Conservation (phyloP, 2,329 filamentous ascomycete genomes). For the Talaromyces piceae region DNA sequence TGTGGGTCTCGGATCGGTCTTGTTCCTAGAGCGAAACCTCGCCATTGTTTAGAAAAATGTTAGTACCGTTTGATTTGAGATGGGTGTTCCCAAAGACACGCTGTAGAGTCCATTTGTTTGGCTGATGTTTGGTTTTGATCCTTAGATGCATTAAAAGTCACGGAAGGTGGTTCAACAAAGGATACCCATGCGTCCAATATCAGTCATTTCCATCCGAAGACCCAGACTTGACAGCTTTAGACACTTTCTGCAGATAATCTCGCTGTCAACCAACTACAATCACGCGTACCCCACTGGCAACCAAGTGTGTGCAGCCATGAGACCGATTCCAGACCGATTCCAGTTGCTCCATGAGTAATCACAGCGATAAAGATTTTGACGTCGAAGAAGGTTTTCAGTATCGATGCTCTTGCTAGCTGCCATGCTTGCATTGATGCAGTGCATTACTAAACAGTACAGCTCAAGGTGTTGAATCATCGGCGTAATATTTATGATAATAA, state of each 20-base stretch:
- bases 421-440: slow-evolving; percentile 2
- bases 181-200: slow-evolving; percentile 38
- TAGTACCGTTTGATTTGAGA: slow-evolving; percentile 47
- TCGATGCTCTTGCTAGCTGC: slow-evolving; percentile 18
- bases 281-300: slow-evolving; percentile 42
- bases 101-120: slow-evolving; percentile 44
- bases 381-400: slow-evolving; percentile 22
- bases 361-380: slow-evolving; percentile 28
- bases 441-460: too few species aligned
- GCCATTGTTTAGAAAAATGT: slow-evolving; percentile 34
- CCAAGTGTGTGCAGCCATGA: slow-evolving; percentile 43
- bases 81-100: slow-evolving; percentile 44
- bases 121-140: slow-evolving; percentile 39
- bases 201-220: slow-evolving; percentile 30
- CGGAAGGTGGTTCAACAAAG: too few species aligned
- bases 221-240: slow-evolving; percentile 37
- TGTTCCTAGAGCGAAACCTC: slow-evolving; percentile 46
- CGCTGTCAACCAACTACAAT: slow-evolving; percentile 42
- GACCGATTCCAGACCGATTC: slow-evolving; percentile 42
- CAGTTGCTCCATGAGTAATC: slow-evolving; percentile 41
- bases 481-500: too few species aligned
- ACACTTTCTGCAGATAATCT: slow-evolving; percentile 39
- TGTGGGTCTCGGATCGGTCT: slow-evolving; percentile 39
- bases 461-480: too few species aligned
- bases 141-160: neutral